Evolutionary conservation across 108 stramenopile species (phyloP), one percentile per base, ranked within the genome.

Genomic region (Fistulifera solaris): DNA sequence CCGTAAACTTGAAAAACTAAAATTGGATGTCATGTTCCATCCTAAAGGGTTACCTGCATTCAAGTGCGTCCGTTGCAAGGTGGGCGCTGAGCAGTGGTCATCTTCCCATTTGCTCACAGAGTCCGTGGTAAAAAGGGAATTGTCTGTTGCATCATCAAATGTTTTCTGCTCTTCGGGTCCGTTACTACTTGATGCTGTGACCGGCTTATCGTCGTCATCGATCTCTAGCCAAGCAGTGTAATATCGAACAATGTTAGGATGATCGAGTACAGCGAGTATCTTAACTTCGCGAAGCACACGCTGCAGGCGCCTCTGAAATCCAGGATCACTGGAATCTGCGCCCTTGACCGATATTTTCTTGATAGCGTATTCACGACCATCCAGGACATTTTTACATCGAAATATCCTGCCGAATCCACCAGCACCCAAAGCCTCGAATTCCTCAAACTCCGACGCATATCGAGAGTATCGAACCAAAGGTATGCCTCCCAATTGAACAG

Each of bases 191-290:
- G 8, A 6, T 3, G 6, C 8, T 45, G 21, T 43, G 13, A 41
- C 56, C 6, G 52, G 27, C 22, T 48, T 27, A n/a, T 54, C 5
- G 26, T 64, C 21, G 28, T 77, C 55, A 27, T 86, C 83, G 10
- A 80, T 57, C 67, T 96, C 97, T 27, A 96, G 62, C 97, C 97
- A 98, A 1, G 97, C 94, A 11, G 89, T 93, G 63, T 95, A 96
- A 67, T 98, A 98, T 48, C 97, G 81, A 16, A 98, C 97, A 48
- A 96, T 90, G 61, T 98, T 87, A 38, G 78, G 78, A 61, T 98
- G 97, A 55, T 94, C 94, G 25, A 98, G 60, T 19, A 80, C 61
- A 12, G 95, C 91, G 27, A 98, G 68, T 48, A 85, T 84, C 43
- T 93, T 90, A 5, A 98, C 97, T 81, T 98, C 97, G 53, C 97